Evolutionary conservation across 148 eudicot genomes (phyloP), one percentile per base, ranked within the genome.

Genomic region (Cornus controversa): DNA sequence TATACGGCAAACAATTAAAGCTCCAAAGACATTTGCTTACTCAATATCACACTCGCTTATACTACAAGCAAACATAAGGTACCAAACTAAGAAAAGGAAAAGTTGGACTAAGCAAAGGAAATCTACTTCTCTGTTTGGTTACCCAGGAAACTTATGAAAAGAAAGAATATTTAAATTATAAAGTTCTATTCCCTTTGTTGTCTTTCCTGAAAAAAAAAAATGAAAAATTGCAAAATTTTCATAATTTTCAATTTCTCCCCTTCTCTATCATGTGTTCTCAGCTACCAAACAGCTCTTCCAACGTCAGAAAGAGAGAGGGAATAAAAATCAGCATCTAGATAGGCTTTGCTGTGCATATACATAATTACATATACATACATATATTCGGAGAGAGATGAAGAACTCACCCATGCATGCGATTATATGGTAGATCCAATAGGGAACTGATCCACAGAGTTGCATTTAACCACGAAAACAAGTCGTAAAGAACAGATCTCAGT

Each of bases 11-110:
- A 79, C 31, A 74, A 18, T 45, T 28, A 47, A 26, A 26, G 25
- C 71, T 36, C 63, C 77, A 75, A 74, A 79, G 62, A 69, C 40
- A 82, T 75, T 71, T 75, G 58, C 34, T 31, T 42, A 62, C 77
- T 81, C 72, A 82, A 67, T 73, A 62, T 80, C 73, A 76, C 77
- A 79, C 83, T 89, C 78, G 80, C 91, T 86, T 82, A 82, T 37
- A 77, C 82, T 67, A 81, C 80, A 92, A 87, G 94, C 84, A 87
- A 85, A 80, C 82, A 71, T 73, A 77, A 92, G 87, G 85, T 92
- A 86, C 92, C 82, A 82, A 84, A 69, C 87, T 83, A 80, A 81
- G 67, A 83, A 70, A 72, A 80, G 85, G 88, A 79, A 80, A 89
- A 79, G 75, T 40, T 62, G 40, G 69, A 66, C 34, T 36, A 9